phyloP scores from a whole-genome alignment of 192 early-diverging fungal genomes.

The Dispira simplex region DNA sequence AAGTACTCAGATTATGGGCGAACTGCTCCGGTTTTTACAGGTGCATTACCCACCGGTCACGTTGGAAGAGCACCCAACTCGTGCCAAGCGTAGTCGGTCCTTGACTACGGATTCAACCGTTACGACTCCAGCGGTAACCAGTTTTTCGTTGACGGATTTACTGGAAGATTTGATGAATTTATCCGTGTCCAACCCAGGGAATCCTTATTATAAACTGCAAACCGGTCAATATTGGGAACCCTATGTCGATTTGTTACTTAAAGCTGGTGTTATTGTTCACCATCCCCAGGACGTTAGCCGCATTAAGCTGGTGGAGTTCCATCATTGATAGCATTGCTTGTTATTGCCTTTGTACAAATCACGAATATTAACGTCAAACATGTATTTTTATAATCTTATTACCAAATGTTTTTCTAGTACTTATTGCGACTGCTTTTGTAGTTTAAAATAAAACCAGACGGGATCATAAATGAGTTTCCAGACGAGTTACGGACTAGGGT shows the following conservation, averaged over 20 bases:
- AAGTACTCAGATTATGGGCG: neutral
- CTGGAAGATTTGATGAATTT: constrained; percentile 30
- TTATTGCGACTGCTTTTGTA: no score
- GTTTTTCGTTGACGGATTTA: neutral
- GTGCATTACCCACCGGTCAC: neutral
- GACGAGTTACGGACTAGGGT: no score
- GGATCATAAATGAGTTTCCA: no score
- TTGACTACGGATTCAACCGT: neutral
- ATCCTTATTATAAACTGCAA: constrained; percentile 27
- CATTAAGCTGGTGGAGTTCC: constrained; percentile 26
- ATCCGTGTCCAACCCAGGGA: constrained; percentile 17
- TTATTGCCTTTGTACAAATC: no score
- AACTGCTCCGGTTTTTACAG: neutral
- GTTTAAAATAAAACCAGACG: no score
- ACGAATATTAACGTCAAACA: no score
- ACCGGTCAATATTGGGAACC: constrained; percentile 32
- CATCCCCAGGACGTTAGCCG: constrained; percentile 28
- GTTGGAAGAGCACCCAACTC: neutral
- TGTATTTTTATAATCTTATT: no score
- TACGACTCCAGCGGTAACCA: neutral
- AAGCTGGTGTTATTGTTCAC: constrained; percentile 29
- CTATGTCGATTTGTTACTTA: constrained; percentile 32
- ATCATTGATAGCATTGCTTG: neutral
- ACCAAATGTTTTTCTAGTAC: no score
- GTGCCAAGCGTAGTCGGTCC: neutral